These are phyloP conservation scores for Dothideomycetidae sp. DNA, from an alignment of 2,329 filamentous ascomycete genomes.

Conservation along the genomic window DNA sequence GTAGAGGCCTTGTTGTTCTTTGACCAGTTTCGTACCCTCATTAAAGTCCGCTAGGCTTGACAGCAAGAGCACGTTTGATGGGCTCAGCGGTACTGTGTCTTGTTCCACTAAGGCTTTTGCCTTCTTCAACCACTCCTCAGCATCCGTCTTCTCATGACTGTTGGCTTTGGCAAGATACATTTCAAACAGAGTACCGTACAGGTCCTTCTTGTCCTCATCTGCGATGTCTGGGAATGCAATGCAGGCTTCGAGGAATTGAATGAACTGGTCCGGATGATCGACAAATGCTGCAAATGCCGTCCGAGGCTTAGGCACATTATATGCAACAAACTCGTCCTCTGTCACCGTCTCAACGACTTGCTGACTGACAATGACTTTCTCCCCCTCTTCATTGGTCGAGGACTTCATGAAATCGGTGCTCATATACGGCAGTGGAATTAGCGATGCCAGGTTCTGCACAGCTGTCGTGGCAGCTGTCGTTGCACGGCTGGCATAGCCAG, in stretches of 20 bases:
- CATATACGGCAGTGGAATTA: slow-evolving; percentile 78
- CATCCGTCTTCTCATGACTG: slow-evolving; percentile 53
- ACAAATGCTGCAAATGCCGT: slow-evolving; percentile 94
- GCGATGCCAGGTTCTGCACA: slow-evolving; percentile 70
- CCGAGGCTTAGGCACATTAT: slow-evolving; percentile 67
- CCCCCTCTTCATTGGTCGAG: slow-evolving; percentile 31
- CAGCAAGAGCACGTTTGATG: slow-evolving; percentile 81
- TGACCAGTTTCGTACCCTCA: slow-evolving; percentile 81
- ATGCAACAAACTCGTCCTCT: slow-evolving; percentile 43
- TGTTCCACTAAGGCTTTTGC: slow-evolving; percentile 79
- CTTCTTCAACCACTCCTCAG: slow-evolving; percentile 75
- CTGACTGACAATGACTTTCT: slow-evolving; percentile 40
- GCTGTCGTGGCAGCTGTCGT: slow-evolving; percentile 66
- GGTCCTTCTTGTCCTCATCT: slow-evolving; percentile 62
- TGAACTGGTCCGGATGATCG: slow-evolving; percentile 83
- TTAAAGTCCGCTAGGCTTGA: slow-evolving; percentile 84
- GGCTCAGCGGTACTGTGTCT: slow-evolving; percentile 72
- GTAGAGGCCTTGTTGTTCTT: slow-evolving; percentile 79
- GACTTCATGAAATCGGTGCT: slow-evolving; percentile 46
- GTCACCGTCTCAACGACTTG: slow-evolving; percentile 38
- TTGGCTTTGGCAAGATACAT: slow-evolving; percentile 91
- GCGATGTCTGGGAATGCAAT: slow-evolving; percentile 57
- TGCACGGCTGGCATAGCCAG: slow-evolving; percentile 24
- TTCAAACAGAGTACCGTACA: slow-evolving; percentile 92
- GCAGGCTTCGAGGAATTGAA: slow-evolving; percentile 81